These are phyloP conservation scores for Amanita thiersii DNA, from an alignment of 768 basidiomycete genomes.

Conservation along the genomic window DNA sequence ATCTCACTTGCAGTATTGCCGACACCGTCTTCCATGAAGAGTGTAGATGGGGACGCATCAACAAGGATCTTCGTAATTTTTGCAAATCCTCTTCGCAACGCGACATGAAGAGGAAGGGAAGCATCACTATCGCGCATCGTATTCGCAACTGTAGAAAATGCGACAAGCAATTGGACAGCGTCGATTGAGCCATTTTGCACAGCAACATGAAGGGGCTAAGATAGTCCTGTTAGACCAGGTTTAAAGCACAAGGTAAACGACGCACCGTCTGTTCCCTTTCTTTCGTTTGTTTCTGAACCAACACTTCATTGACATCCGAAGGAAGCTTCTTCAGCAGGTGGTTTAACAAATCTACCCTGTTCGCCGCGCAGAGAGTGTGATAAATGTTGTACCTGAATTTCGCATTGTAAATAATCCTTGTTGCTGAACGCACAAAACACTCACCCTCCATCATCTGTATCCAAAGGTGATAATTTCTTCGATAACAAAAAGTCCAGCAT, in stretches of 20 bases:
- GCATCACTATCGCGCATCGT: slow-evolving; percentile 38
- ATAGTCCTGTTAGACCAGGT: neutral
- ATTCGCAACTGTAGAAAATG: slow-evolving; percentile 26
- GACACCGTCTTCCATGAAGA: slow-evolving; percentile 43
- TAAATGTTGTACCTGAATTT: slow-evolving; percentile 46
- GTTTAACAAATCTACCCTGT: slow-evolving; percentile 24
- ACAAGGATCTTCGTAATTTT: slow-evolving; percentile 31
- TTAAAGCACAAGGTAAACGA: neutral
- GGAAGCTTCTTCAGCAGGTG: slow-evolving; percentile 44
- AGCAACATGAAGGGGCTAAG: slow-evolving; percentile 48
- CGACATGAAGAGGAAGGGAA: slow-evolving; percentile 43
- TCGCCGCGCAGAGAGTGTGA: slow-evolving; percentile 32
- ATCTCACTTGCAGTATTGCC: slow-evolving; percentile 36
- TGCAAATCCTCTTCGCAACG: slow-evolving; percentile 25
- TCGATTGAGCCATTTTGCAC: slow-evolving; percentile 25
- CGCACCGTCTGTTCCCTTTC: slow-evolving; percentile 37
- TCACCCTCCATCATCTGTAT: slow-evolving; percentile 38
- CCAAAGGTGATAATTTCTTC: slow-evolving; percentile 34
- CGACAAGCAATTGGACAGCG: slow-evolving; percentile 27
- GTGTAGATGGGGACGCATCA: slow-evolving; percentile 23
- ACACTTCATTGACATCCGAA: slow-evolving; percentile 31
- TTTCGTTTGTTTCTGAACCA: slow-evolving; percentile 41
- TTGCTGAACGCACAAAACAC: slow-evolving; percentile 8
- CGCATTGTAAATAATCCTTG: neutral
- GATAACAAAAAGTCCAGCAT: slow-evolving; percentile 44